These are phyloP conservation scores for Microcera coccophila DNA, from an alignment of 2,329 filamentous ascomycete genomes.

Conservation along the genomic window DNA sequence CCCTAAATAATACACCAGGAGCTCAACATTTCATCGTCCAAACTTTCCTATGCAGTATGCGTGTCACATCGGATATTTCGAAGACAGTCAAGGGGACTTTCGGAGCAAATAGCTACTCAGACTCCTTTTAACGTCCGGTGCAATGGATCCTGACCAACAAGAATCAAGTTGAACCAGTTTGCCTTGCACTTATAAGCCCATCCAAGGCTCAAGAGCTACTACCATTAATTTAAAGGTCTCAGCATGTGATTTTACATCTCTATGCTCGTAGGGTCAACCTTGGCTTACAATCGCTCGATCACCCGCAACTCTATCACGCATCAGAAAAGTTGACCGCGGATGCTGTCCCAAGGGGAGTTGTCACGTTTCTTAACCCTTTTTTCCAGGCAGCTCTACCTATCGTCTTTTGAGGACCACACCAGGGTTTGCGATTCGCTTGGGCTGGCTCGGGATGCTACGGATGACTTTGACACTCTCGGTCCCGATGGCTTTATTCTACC, in stretches of 20 bases:
- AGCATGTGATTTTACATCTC: constrained; percentile 43
- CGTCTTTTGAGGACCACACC: constrained; percentile 50
- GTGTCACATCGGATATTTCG: constrained; percentile 19
- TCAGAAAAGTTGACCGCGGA: background rate
- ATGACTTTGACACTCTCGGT: constrained; percentile 21
- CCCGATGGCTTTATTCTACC: constrained; percentile 34
- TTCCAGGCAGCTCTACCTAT: constrained; percentile 63
- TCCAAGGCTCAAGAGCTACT: constrained; percentile 56
- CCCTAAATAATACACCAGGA: constrained; percentile 14
- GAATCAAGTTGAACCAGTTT: fast-evolving
- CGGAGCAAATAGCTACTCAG: constrained; percentile 1
- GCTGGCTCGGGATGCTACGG: constrained; percentile 32
- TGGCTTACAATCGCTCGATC: constrained; percentile 13
- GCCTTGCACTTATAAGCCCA: constrained; percentile 45
- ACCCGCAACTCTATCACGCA: constrained; percentile 16
- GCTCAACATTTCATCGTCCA: constrained; percentile 9
- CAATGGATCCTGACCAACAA: constrained; percentile 20
- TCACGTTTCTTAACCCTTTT: constrained; percentile 60
- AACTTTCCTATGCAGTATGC: constrained; percentile 11
- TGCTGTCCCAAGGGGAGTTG: constrained; percentile 27
- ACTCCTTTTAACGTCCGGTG: constrained; percentile 21
- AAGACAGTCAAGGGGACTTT: constrained; percentile 6
- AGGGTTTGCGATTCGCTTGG: constrained; percentile 51
- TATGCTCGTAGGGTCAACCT: constrained; percentile 46
- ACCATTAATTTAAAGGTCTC: constrained; percentile 32